Conservation (phyloP, 2,329 filamentous ascomycete species). For the Epicoccum nigrum region DNA sequence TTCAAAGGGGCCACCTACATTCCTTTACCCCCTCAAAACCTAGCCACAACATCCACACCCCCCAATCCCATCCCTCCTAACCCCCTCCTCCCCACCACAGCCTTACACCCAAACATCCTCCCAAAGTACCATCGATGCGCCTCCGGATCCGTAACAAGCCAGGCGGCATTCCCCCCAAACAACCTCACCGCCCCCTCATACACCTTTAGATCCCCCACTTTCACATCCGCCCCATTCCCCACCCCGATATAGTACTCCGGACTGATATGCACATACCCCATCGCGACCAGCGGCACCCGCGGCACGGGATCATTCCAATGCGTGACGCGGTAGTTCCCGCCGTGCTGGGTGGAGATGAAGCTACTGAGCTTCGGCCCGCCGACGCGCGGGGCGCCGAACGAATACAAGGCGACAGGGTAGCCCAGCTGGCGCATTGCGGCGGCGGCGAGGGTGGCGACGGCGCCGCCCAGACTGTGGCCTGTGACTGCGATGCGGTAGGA, state of each 20-base stretch:
- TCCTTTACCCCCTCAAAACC: slow-evolving; percentile 9
- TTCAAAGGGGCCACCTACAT: too few species aligned
- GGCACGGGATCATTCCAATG: slow-evolving; percentile 72
- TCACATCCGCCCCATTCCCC: slow-evolving; percentile 28
- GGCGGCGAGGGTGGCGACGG: slow-evolving; percentile 66
- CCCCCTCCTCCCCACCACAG: slow-evolving; percentile 18
- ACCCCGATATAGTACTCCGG: slow-evolving; percentile 67
- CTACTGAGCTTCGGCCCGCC: slow-evolving; percentile 64
- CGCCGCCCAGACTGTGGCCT: slow-evolving; percentile 73
- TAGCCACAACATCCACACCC: slow-evolving; percentile 22
- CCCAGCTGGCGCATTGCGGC: slow-evolving; percentile 52
- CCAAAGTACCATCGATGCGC: slow-evolving; percentile 48
- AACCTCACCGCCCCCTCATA: slow-evolving; percentile 32
- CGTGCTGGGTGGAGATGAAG: slow-evolving; percentile 61
- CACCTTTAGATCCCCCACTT: slow-evolving; percentile 29
- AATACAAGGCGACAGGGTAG: slow-evolving; percentile 53
- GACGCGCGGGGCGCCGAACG: slow-evolving; percentile 71
- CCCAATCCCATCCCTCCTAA: slow-evolving; percentile 16
- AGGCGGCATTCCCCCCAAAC: slow-evolving; percentile 36
- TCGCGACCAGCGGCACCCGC: slow-evolving; percentile 64
- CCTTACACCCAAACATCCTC: slow-evolving; percentile 30
- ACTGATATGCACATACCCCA: slow-evolving; percentile 69
- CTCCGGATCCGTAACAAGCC: slow-evolving; percentile 35
- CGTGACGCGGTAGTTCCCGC: slow-evolving; percentile 68
- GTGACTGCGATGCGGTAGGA: slow-evolving; percentile 62